Percentiles rank a stretch among this genome's conserved stretches.
Conservation (phyloP, 2,329 filamentous ascomycete genomes). For the Neodidymelliopsis sp. region DNA sequence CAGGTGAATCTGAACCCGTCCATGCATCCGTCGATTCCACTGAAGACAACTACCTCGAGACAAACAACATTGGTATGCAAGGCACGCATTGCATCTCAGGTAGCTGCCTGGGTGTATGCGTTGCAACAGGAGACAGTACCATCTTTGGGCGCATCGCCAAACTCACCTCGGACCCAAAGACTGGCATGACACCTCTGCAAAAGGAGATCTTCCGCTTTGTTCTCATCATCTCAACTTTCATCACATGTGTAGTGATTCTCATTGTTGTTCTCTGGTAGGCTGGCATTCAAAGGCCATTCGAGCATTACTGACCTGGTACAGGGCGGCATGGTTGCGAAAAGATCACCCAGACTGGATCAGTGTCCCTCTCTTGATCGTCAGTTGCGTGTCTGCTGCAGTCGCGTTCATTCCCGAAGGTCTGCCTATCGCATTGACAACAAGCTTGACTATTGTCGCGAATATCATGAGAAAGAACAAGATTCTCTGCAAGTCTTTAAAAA, state of each 20-base stretch:
- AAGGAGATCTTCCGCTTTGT: conserved; percentile 78
- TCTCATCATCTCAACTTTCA: conserved; percentile 71
- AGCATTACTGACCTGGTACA: conserved; percentile 39
- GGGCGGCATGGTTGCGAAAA: conserved; percentile 73
- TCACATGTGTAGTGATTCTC: conserved; percentile 69
- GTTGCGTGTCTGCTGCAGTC: conserved; percentile 67
- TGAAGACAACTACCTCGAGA: conserved; percentile 79
- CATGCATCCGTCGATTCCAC: conserved; percentile 67
- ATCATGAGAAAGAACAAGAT: conserved; percentile 80
- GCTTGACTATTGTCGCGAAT: conserved; percentile 77
- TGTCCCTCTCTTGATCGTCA: conserved; percentile 74
- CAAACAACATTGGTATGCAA: conserved; percentile 76
- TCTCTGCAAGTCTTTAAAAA: conserved; percentile 81
- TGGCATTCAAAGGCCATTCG: neutral
- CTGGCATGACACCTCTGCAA: conserved; percentile 72
- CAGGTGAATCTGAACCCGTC: conserved; percentile 71
- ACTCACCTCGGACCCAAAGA: conserved; percentile 73
- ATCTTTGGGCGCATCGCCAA: conserved; percentile 80
- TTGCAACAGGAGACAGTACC: conserved; percentile 75
- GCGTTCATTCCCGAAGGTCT: conserved; percentile 74
- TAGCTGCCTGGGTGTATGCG: conserved; percentile 70
- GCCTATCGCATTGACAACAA: conserved; percentile 56
- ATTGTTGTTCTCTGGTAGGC: conserved; percentile 71
- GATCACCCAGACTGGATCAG: conserved; percentile 74
- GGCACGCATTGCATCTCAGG: conserved; percentile 81